These are phyloP conservation scores for Aspergillus taichungensis DNA, from an alignment of 495 filamentous ascomycete species.

Conservation along the genomic window DNA sequence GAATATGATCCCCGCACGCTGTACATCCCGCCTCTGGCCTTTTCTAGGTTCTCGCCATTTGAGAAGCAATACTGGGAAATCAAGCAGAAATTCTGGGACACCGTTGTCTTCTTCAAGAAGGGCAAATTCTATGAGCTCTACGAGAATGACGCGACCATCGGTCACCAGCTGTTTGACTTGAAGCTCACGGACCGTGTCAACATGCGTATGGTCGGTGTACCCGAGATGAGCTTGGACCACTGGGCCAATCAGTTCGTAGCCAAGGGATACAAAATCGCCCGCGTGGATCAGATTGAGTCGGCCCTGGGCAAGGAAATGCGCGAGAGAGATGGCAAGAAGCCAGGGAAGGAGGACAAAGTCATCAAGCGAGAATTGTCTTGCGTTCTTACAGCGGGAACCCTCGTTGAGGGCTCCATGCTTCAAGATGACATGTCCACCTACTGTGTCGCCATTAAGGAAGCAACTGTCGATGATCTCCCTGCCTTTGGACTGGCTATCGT, in stretches of 20 bases:
- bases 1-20: constrained; percentile 91
- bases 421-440: constrained; percentile 97
- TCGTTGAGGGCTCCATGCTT: constrained; percentile 93
- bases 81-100: constrained; percentile 96
- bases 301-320: constrained; percentile 97
- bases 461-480: constrained; percentile 62
- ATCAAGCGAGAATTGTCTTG: constrained; percentile 85
- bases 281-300: constrained; percentile 93
- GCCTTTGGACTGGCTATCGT: constrained; percentile 90
- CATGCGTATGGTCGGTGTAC: constrained; percentile 97
- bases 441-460: constrained; percentile 94
- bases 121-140: constrained; percentile 99
- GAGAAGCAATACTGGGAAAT: constrained; percentile 99
- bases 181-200: constrained; percentile 98
- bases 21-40: constrained; percentile 73
- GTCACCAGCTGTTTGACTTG: constrained; percentile 92
- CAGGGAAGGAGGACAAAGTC: constrained; percentile 72
- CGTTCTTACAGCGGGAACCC: constrained; percentile 83
- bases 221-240: constrained; percentile 78
- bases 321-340: constrained; percentile 59
- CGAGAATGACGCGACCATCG: constrained; percentile 95
- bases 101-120: constrained; percentile 99
- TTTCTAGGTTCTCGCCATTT: constrained; percentile 76
- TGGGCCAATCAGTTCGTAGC: constrained; percentile 95
- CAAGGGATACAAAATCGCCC: constrained; percentile 91